A percentile compares a stretch with the other conserved stretches of the same genome.
Conservation (phyloP, 345 rosid genomes). For the Eucalyptus curtisii region DNA sequence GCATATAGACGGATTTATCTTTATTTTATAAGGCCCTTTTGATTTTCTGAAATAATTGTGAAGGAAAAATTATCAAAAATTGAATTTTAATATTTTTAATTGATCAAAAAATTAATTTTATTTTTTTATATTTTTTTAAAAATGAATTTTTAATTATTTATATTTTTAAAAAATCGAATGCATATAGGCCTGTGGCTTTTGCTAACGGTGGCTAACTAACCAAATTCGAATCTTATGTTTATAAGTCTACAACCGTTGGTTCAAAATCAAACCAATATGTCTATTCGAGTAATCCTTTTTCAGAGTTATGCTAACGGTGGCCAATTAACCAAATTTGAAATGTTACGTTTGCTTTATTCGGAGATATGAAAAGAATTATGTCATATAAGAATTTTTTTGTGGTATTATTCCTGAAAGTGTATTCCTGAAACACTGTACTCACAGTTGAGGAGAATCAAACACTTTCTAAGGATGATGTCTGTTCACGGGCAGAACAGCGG, state of each 20-base stretch:
- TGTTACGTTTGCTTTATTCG: background rate
- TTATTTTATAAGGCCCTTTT: too few relatives aligned
- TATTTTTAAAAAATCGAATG: too few relatives aligned
- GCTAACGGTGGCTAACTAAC: background rate
- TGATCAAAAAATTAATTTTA: too few relatives aligned
- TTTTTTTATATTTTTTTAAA: too few relatives aligned
- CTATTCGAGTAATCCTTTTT: background rate
- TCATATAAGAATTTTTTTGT: background rate
- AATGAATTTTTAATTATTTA: too few relatives aligned
- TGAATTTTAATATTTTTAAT: too few relatives aligned
- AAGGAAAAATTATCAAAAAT: too few relatives aligned
- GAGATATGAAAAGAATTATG: background rate
- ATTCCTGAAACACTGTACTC: background rate
- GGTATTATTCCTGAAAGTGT: background rate
- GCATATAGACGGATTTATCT: too few relatives aligned
- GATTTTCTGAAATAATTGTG: too few relatives aligned
- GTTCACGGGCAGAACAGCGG: background rate
- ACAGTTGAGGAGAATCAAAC: background rate
- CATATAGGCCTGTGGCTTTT: background rate
- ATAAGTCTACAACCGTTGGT: background rate
- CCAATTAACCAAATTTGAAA: background rate
- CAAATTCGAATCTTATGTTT: background rate
- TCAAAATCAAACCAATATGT: too few relatives aligned
- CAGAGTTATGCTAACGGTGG: background rate
- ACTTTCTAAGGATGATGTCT: background rate